These are phyloP conservation scores for Sarocladium oryzae DNA, from an alignment of 2,329 filamentous ascomycete species.

Conservation along the genomic window DNA sequence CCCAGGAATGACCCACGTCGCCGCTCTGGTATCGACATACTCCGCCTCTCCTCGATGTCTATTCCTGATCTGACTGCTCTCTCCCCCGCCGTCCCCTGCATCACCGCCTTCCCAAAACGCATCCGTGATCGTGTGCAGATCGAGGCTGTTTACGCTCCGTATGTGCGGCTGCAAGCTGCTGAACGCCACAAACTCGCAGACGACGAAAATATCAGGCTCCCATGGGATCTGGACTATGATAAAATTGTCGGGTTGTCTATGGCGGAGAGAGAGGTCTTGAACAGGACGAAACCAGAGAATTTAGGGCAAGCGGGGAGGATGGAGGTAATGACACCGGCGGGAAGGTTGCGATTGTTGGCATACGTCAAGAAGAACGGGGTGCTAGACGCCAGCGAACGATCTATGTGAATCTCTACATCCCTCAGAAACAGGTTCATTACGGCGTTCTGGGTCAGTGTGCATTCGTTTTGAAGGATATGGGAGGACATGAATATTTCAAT, in stretches of 20 bases:
- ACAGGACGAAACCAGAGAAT: constrained; percentile 68
- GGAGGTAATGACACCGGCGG: constrained; percentile 67
- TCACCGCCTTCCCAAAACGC: constrained; percentile 45
- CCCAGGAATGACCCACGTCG: constrained; percentile 59
- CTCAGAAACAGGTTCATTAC: neutral
- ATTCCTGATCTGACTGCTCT: constrained; percentile 44
- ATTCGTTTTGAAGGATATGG: neutral
- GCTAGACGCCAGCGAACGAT: neutral
- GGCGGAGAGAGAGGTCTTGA: constrained; percentile 69
- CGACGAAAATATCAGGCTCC: constrained; percentile 71
- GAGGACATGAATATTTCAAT: too few species aligned
- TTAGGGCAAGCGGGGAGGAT: constrained; percentile 83
- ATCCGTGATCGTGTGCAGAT: constrained; percentile 68
- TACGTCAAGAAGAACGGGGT: constrained; percentile 38
- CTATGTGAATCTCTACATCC: neutral
- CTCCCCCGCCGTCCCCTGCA: constrained; percentile 47
- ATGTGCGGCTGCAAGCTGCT: constrained; percentile 65
- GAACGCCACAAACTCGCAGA: constrained; percentile 61
- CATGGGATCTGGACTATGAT: constrained; percentile 70
- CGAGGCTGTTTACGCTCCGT: constrained; percentile 81
- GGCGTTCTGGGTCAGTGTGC: neutral
- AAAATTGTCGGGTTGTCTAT: constrained; percentile 66
- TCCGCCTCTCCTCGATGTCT: constrained; percentile 50
- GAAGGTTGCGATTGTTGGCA: constrained; percentile 53
- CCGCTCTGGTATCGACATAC: constrained; percentile 71